Evolutionary conservation across 2,329 filamentous ascomycete genomes (phyloP).

Genomic region (Stromatinia cepivora): DNA sequence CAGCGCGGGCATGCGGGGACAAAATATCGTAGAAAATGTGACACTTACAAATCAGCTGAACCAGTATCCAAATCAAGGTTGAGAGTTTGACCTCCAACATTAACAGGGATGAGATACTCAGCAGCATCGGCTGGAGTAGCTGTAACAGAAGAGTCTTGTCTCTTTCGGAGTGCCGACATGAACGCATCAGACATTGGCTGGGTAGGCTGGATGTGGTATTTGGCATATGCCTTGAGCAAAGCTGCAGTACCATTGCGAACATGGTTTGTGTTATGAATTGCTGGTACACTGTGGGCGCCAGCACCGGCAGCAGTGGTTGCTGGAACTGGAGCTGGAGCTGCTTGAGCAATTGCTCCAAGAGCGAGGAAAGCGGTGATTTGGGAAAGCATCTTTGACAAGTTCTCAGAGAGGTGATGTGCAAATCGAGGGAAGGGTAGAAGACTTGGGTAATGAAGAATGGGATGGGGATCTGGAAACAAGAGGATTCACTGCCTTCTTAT

Average conservation of each 20-base stretch:
- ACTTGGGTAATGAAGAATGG: constrained; percentile 23
- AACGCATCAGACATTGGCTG: constrained; percentile 33
- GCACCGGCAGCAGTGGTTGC: not conserved
- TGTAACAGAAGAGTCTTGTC: constrained; percentile 37
- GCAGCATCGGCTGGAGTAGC: constrained; percentile 31
- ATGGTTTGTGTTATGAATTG: constrained; percentile 35
- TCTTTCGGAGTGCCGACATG: constrained; percentile 32
- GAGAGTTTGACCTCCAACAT: constrained; percentile 37
- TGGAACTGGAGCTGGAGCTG: constrained; percentile 28
- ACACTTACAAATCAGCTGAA: constrained; percentile 39
- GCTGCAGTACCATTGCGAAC: constrained; percentile 39
- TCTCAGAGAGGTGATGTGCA: not conserved
- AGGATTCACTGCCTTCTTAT: constrained; percentile 30
- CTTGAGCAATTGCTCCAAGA: constrained; percentile 31
- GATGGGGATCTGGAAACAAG: constrained; percentile 24
- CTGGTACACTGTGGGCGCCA: constrained; percentile 33
- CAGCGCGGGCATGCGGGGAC: not conserved
- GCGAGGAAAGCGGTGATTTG: constrained; percentile 34
- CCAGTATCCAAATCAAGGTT: constrained; percentile 41
- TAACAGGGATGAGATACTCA: constrained; percentile 37
- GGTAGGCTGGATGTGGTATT: constrained; percentile 37
- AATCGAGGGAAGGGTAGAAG: constrained; percentile 20
- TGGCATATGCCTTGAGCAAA: constrained; percentile 40
- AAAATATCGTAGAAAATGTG: not conserved
- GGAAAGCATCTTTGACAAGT: constrained; percentile 34